phyloP scores from a whole-genome alignment of 768 basidiomycete genomes.

The Sutorius australiensis region DNA sequence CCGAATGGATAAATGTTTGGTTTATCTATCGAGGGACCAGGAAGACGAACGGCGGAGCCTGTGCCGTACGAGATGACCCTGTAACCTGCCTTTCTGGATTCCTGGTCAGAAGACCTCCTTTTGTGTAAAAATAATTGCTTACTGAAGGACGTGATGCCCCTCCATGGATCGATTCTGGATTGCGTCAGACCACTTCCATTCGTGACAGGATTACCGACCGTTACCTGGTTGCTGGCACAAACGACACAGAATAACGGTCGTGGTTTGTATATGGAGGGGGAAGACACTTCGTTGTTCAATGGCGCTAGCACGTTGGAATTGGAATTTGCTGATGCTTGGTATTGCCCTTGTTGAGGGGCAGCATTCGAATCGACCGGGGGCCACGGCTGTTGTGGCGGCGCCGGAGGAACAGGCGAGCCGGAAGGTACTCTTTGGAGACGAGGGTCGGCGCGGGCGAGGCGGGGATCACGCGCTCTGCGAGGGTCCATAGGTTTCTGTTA shows the following conservation, averaged over 20 bases:
- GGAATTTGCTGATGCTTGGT: constrained; percentile 13
- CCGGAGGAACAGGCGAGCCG: constrained; percentile 32
- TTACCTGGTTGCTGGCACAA: constrained; percentile 97
- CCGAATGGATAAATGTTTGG: constrained; percentile 97
- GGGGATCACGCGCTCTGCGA: constrained; percentile 74
- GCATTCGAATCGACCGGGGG: constrained; percentile 12
- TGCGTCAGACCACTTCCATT: constrained; percentile 13
- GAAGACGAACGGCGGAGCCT: constrained; percentile 93
- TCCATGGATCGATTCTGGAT: constrained; percentile 96
- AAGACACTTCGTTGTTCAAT: constrained; percentile 6
- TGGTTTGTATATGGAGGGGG: constrained; percentile 45
- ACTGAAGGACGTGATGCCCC: constrained; percentile 89
- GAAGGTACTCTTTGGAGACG: constrained; percentile 52
- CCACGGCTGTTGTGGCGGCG: constrained; percentile 26
- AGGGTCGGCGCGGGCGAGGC: constrained; percentile 67
- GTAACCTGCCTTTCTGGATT: constrained; percentile 80
- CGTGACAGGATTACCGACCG: not conserved
- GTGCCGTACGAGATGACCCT: constrained; percentile 94
- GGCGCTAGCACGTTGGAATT: not conserved
- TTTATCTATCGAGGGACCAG: constrained; percentile 94
- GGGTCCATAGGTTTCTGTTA: constrained; percentile 59
- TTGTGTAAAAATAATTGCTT: constrained; percentile 33
- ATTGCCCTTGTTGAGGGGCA: constrained; percentile 15
- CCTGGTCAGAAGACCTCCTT: constrained; percentile 5
- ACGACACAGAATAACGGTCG: constrained; percentile 94